phyloP scores from a whole-genome alignment of 2,329 filamentous ascomycete species.

The Xylaria sp. region DNA sequence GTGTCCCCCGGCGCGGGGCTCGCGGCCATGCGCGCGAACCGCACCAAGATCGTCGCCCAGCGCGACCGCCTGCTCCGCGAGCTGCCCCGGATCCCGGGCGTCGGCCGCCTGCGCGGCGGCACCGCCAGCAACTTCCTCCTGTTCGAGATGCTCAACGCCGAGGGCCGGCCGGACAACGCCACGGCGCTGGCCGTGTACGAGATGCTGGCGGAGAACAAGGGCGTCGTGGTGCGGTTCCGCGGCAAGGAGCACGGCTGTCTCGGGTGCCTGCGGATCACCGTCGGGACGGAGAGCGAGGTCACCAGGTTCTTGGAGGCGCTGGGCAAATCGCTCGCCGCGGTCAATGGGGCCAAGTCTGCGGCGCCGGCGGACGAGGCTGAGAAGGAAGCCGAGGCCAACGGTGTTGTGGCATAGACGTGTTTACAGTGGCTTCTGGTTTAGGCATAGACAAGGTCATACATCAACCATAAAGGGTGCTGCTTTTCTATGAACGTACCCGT shows the following conservation, averaged over 20 bases:
- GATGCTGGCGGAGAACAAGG: constrained; percentile 78
- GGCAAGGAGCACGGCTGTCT: constrained; percentile 90
- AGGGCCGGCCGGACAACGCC: constrained; percentile 76
- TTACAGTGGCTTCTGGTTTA: not conserved
- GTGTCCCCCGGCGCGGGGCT: constrained; percentile 70
- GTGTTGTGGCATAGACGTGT: constrained; percentile 41
- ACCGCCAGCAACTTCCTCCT: constrained; percentile 85
- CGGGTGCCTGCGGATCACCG: constrained; percentile 87
- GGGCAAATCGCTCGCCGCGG: constrained; percentile 50
- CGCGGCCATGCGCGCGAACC: constrained; percentile 71
- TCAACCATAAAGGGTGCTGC: not conserved
- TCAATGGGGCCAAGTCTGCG: constrained; percentile 38
- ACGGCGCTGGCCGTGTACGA: constrained; percentile 82
- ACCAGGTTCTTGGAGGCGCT: constrained; percentile 75
- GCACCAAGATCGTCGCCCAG: constrained; percentile 72
- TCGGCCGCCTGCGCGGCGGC: constrained; percentile 82
- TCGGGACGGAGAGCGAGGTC: constrained; percentile 88
- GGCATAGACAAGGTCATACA: not conserved
- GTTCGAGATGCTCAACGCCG: constrained; percentile 78
- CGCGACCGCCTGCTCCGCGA: constrained; percentile 74
- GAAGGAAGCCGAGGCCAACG: constrained; percentile 41
- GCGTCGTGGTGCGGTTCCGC: constrained; percentile 91
- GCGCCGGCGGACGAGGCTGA: constrained; percentile 39
- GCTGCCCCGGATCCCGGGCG: constrained; percentile 73
- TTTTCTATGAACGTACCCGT: too few species aligned